Evolutionary conservation across 2,329 filamentous ascomycete species (phyloP).

Genomic region (Sarocladiaceae sp.): DNA sequence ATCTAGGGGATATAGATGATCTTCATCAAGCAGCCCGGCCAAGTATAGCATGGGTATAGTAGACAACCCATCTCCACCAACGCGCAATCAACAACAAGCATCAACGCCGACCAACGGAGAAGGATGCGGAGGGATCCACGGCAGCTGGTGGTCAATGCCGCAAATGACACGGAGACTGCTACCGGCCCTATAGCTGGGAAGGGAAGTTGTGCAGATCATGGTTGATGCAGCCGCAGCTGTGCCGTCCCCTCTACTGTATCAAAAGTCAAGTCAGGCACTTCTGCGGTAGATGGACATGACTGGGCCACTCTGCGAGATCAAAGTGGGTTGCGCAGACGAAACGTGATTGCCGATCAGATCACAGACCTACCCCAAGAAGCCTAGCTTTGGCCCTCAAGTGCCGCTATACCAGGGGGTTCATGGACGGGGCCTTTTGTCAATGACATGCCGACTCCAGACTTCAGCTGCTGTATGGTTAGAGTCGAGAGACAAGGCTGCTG

Average conservation of each 20-base stretch:
- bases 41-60: too few species aligned
- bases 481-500: too few species aligned
- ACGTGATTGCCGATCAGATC: constrained; percentile 8
- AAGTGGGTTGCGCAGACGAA: not conserved
- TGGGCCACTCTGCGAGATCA: not conserved
- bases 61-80: not conserved
- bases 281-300: not conserved
- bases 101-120: not conserved
- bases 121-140: too few species aligned
- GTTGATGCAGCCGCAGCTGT: not conserved
- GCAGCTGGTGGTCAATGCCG: not conserved
- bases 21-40: not conserved
- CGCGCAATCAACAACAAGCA: not conserved
- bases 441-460: too few species aligned
- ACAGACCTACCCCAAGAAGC: constrained; percentile 5
- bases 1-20: not conserved
- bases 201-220: constrained; percentile 9
- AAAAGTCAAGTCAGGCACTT: too few species aligned
- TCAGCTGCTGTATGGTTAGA: too few species aligned
- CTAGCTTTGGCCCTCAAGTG: not conserved
- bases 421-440: not conserved
- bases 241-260: not conserved
- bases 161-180: constrained; percentile 1
- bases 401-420: not conserved
- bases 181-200: constrained; percentile 4